Base-by-base conservation (phyloP, 441 rosid genomes). In the Rhodomyrtus psidioides region DNA sequence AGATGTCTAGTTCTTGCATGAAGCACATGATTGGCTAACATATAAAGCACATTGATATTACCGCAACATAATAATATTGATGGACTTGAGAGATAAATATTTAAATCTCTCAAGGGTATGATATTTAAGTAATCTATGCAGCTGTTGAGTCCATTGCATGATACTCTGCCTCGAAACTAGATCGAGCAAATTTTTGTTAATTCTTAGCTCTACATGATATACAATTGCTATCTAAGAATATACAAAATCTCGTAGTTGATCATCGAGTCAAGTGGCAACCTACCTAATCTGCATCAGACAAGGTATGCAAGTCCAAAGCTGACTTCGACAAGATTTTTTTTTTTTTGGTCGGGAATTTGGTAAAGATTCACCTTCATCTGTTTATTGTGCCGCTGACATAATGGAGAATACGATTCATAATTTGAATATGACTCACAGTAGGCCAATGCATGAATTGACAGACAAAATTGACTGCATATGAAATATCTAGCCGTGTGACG, bases 101-200 rank as follows among this genome's bases (percentile, higher is more conserved):
- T 9, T 59, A 2, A 59, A 27, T 59, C 19, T 59, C 34, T 59
- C 4, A 14, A 14, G n/a, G 34, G 19, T 13, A 59, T 30, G 24
- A 62, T 62, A 17, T 62, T 3, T 9, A 1, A 62, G 3, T 30
- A 16, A 30, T 62, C 44, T 62, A 3, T 62, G 17, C 6, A 17
- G 0, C 0, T 30, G 2, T 19, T 17, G 7, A 62, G 2, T 6
- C 26, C 44, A 17, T 65, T 65, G 44, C 46, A 34, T 0, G 0
- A 60, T 15, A 0, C 10, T 34, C 9, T 17, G 6, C 14, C 46
- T 34, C 4, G 0, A 0, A 14, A 9, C 26, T 62, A 9, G 0
- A 34, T 65, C 7, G 1, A 30, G 39, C 19, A 65, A 21, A 3
- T 0, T 0, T 9, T 65, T 1, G 14, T 2, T 19, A 0, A 2